Base-by-base conservation (phyloP, 805 yeast species). In the Osmozyma mogii region DNA sequence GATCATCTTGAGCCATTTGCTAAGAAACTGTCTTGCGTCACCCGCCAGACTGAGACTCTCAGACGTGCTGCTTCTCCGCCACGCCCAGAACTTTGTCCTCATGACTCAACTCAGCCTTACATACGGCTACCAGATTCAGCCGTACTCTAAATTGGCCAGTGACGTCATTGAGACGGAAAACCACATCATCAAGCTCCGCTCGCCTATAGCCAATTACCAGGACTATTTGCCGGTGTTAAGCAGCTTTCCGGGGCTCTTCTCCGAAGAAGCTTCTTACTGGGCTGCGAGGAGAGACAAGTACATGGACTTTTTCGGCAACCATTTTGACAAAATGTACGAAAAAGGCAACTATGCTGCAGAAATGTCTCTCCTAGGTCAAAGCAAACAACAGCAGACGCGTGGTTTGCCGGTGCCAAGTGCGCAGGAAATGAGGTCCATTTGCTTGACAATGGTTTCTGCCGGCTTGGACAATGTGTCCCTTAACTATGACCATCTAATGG, bases 401-500 rank as follows among this genome's bases (percentile, higher is more conserved):
- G n/a, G n/a, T 20, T 29, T 6, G 44, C 38, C 2, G 50, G 51
- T n/a, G n/a, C n/a, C n/a, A n/a, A n/a, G n/a, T n/a, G n/a, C n/a
- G n/a, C n/a, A n/a, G 6, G 84, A 78, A 43, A 46, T 75, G 28
- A 59, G 61, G 25, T 72, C 83, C 25, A 64, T 78, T 5, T 80
- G 88, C 45, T 56, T 81, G 23, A 77, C 88, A 0, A 73, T 80
- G 79, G 78, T 81, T 0, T 77, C 85, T 41, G 92, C 88, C 6
- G 92, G 92, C 0, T 54, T 81, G 15, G 89, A 81, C 46, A 81
- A 82, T 38, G 70, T 78, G 1, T 78, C 85, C 0, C 58, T 79
- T 18, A 78, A 73, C 27, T 58, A 80, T 28, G 69, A 70, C 37
- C 75, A 78, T 37, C 61, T 78, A 6, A 45, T 78, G 40, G 81